Percentiles rank a stretch among this genome's conserved stretches.
Evolutionary conservation across 495 filamentous ascomycete species (phyloP).

Genomic region (Tuber aestivum): DNA sequence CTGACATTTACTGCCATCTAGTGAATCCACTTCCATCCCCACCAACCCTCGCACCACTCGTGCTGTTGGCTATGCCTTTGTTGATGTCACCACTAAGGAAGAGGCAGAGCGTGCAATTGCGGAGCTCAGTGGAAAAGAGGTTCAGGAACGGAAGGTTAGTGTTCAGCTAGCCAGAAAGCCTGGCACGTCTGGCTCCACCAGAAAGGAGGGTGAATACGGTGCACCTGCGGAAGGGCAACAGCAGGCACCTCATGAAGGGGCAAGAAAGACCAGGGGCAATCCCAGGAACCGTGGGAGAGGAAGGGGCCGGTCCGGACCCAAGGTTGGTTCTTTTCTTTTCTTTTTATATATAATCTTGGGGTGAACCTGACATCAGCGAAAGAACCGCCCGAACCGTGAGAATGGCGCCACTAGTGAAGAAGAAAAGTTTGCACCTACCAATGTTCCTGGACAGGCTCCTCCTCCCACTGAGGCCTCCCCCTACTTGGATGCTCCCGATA

Average conservation of each 20-base stretch:
- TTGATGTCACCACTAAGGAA: conserved; percentile 86
- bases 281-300: conserved; percentile 65
- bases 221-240: conserved; percentile 70
- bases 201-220: conserved; percentile 47
- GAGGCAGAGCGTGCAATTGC: conserved; percentile 92
- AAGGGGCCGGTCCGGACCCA: conserved; percentile 67
- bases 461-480: conserved; percentile 59
- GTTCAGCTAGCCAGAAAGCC: conserved; percentile 98
- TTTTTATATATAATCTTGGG: conserved; percentile 19
- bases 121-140: conserved; percentile 91
- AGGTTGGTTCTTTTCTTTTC: conserved; percentile 52
- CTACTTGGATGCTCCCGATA: conserved; percentile 51
- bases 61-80: conserved; percentile 97
- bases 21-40: conserved; percentile 95
- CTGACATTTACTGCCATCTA: conserved; percentile 45
- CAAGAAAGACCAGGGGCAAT: conserved; percentile 45
- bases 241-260: conserved; percentile 49
- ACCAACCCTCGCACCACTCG: conserved; percentile 98
- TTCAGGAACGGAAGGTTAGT: conserved; percentile 95
- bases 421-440: conserved; percentile 44
- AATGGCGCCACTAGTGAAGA: conserved; percentile 42
- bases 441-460: conserved; percentile 52
- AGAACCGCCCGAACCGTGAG: conserved; percentile 43
- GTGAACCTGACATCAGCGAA: conserved; percentile 9
- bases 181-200: conserved; percentile 68